Evolutionary conservation across 2,329 filamentous ascomycete species (phyloP), one percentile per base, ranked within the genome.

Genomic region (Xylaria sp.): DNA sequence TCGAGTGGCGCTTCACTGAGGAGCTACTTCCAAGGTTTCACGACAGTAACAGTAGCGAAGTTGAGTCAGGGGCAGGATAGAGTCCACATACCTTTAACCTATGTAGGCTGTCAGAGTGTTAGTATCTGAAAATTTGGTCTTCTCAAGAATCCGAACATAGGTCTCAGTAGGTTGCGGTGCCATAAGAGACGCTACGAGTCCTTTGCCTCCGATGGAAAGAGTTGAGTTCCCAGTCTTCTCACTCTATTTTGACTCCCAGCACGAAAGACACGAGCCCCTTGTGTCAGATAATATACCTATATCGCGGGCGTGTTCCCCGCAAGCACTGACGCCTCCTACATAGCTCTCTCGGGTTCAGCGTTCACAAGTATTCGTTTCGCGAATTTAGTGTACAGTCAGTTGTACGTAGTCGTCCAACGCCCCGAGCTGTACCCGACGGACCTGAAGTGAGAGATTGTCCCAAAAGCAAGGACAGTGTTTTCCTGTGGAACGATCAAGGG

Each of bases 41-140:
- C 32, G 5, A 54, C 8, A 52, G 15, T 18, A 18, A 12, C 28
- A 54, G 23, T 7, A 54, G 51, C 13, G 25, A 54, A 7, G 51
- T 55, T 18, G 51, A 55, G 51, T 55, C 51, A 55, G 51, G 51
- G 28, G 28, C 23, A 55, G 51, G 7, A n/a, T 34, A 55, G 51
- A 55, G 51, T 34, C 51, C 18, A 55, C 32, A 34, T 55, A n/a
- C 18, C 25, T 32, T 25, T n/a, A 34, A 55, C 10, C 28, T 54
- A 54, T 32, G 25, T 32, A 46, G 7, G 32, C 51, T 34, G 13
- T 34, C 5, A 20, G 28, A 20, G 18, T 34, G 7, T 28, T n/a
- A n/a, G n/a, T n/a, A n/a, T n/a, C n/a, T n/a, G n/a, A n/a, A n/a
- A n/a, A n/a, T n/a, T n/a, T n/a, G n/a, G n/a, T n/a, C n/a, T n/a